Conservation (phyloP, 164 flowering plant genomes). For the Euptelea pleiosperma region DNA sequence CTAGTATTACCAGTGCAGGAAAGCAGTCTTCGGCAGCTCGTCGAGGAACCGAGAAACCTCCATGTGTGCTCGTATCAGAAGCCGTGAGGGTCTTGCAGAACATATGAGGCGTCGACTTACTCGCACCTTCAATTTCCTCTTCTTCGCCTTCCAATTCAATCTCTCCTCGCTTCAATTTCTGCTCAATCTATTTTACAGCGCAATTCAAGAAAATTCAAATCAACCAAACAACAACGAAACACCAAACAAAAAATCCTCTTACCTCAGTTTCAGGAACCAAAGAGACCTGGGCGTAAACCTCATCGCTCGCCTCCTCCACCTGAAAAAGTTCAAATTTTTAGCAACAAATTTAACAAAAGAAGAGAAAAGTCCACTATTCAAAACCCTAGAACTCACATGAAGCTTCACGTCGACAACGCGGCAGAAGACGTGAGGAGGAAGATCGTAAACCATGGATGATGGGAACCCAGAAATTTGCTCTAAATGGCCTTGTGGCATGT, state of each 20-base stretch:
- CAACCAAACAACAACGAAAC: background rate
- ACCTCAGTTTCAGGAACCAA: constrained; percentile 71
- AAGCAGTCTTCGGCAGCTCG: constrained; percentile 96
- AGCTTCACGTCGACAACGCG: constrained; percentile 88
- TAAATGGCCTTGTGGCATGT: constrained; percentile 91
- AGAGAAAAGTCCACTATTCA: background rate
- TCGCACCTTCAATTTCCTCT: constrained; percentile 36
- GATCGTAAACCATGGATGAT: constrained; percentile 29
- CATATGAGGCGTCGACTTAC: constrained; percentile 69
- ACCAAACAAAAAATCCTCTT: background rate
- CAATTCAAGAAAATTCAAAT: background rate
- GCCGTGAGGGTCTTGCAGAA: constrained; percentile 95
- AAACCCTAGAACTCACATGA: constrained; percentile 65
- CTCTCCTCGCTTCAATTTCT: constrained; percentile 45
- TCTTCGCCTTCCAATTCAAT: constrained; percentile 36
- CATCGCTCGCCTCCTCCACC: constrained; percentile 75
- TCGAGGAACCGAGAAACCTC: constrained; percentile 94
- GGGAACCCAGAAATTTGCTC: constrained; percentile 50
- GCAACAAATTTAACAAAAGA: no score
- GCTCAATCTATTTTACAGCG: constrained; percentile 37
- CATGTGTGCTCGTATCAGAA: no score
- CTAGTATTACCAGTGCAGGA: constrained; percentile 81
- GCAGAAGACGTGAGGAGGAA: constrained; percentile 84
- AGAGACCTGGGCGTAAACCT: constrained; percentile 78
- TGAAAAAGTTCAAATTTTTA: no score